Evolutionary conservation across 805 yeast genomes (phyloP).

Genomic region (Teunomyces kruisii): DNA sequence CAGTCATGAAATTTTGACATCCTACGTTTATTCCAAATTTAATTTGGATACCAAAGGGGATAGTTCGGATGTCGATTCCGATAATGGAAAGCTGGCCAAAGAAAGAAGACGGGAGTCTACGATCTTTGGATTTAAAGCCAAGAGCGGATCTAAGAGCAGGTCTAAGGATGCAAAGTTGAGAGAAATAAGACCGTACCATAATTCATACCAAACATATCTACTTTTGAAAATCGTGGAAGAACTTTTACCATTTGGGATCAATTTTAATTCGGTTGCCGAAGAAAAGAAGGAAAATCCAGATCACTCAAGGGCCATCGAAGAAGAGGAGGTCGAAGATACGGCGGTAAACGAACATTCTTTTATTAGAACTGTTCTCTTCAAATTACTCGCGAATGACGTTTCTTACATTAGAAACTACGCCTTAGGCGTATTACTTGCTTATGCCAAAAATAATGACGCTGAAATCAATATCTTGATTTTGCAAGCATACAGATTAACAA

Average conservation of each 20-base stretch:
- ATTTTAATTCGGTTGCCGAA: conserved; percentile 24
- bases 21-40: conserved; percentile 30
- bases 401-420: conserved; percentile 37
- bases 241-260: conserved; percentile 37
- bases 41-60: conserved; percentile 12
- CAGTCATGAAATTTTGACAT: conserved; percentile 36
- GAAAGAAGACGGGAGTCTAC: conserved; percentile 22
- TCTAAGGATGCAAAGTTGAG: conserved; percentile 14
- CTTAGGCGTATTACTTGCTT: conserved; percentile 28
- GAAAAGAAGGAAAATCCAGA: conserved; percentile 7
- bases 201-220: conserved; percentile 34
- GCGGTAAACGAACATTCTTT: conserved; percentile 21
- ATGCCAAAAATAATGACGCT: conserved; percentile 28
- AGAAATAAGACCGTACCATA: conserved; percentile 29
- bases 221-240: conserved; percentile 29
- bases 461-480: conserved; percentile 37
- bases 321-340: conserved; percentile 18
- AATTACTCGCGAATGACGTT: conserved; percentile 31
- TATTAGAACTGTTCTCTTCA: conserved; percentile 29
- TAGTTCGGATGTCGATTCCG: neutral
- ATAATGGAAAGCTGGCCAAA: conserved; percentile 1
- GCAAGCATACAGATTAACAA: conserved; percentile 29
- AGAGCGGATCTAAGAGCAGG: conserved; percentile 15
- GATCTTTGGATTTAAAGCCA: conserved; percentile 27
- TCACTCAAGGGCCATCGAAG: conserved; percentile 10